Evolutionary conservation across 2,329 filamentous ascomycete species (phyloP), one percentile per base, ranked within the genome.

Genomic region (Nigrospora oryzae): DNA sequence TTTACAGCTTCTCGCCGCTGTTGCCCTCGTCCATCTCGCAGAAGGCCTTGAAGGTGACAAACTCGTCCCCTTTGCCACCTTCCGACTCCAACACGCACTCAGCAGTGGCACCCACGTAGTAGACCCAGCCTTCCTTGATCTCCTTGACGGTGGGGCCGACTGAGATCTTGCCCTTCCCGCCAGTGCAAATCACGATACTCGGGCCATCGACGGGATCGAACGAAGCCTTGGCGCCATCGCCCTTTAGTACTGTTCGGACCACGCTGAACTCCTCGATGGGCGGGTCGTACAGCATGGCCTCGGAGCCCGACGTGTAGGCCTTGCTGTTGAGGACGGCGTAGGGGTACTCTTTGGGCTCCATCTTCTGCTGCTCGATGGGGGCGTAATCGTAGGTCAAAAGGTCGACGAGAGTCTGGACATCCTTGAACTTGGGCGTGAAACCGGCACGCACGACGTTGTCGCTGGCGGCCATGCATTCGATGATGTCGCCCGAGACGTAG

Each of bases 381-480:
- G 93, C 90, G 58, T 94, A 96, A 56, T 83, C 87, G 71, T 98
- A 98, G 0, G 93, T 98, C 53, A 98, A 71, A 83, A 95, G 95
- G 49, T 81, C 76, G 32, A 91, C 89, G 11, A 98, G 74, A 0
- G 89, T 97, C 44, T 82, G 69, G 17, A 97, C 88, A 56, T 98
- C 93, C 70, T 97, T 96, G 77, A 95, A 98, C 64, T 98, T 98
- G 45, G 93, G 93, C 0, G 93, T 98, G 66, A 98, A 93, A 37
- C 93, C 93, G 0, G 93, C 93, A 45, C 93, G 89, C 42, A 98
- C 90, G 33, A 98, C 93, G 54, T 98, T 98, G 75, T 98, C 93
- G n/a, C 88, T 95, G 10, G 89, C 85, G 0, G 93, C 93, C 93
- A 98, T 98, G 73, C 93, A 98, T 68, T 98, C 93, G 62, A 98